Evolutionary conservation across 2,329 filamentous ascomycete species (phyloP).

Genomic region (Cadophora sp.): DNA sequence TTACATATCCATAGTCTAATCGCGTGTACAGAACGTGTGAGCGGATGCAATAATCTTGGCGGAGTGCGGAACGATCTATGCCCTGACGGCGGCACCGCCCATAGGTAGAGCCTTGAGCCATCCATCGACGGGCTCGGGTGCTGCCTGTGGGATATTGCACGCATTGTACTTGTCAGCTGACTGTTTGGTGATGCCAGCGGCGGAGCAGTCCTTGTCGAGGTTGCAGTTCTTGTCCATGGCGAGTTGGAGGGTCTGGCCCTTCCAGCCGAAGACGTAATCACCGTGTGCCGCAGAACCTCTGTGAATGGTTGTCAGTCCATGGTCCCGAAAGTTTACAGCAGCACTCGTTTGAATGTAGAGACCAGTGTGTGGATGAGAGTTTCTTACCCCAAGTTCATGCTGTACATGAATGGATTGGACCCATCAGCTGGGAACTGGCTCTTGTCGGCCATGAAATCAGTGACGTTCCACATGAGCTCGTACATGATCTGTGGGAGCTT

Average conservation of each 20-base stretch:
- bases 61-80: neutral
- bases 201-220: conserved; percentile 70
- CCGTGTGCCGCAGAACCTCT: conserved; percentile 76
- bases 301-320: conserved; percentile 28
- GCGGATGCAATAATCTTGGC: neutral
- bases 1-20: neutral
- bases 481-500: conserved; percentile 79
- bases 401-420: conserved; percentile 63
- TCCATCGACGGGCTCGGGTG: conserved; percentile 57
- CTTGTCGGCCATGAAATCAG: conserved; percentile 61
- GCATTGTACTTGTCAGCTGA: conserved; percentile 53
- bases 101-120: conserved; percentile 37
- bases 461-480: conserved; percentile 83
- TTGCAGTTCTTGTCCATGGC: conserved; percentile 77
- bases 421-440: conserved; percentile 77
- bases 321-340: too few relatives aligned
- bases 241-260: conserved; percentile 67
- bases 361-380: too few relatives aligned
- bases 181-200: conserved; percentile 53
- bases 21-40: neutral
- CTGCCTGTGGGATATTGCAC: conserved; percentile 55
- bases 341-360: too few relatives aligned
- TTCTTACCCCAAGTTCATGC: conserved; percentile 37
- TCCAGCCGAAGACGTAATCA: conserved; percentile 82
- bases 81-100: conserved; percentile 19